Evolutionary conservation across 2,329 filamentous ascomycete genomes (phyloP).

Genomic region (Cladophialophora chaetospira): DNA sequence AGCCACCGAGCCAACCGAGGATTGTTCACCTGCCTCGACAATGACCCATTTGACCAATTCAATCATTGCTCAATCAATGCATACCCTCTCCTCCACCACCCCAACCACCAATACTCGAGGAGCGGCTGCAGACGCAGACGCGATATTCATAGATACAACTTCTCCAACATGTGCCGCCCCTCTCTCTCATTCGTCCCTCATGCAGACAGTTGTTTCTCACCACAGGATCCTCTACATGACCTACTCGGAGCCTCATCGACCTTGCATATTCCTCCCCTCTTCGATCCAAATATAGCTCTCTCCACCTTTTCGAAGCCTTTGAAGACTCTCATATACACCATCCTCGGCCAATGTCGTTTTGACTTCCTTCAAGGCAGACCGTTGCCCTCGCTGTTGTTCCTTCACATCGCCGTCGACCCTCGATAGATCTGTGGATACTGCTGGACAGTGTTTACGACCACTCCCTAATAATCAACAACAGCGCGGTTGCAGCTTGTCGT

Average conservation of each 20-base stretch:
- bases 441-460: slow-evolving; percentile 46
- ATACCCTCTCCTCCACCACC: slow-evolving; percentile 19
- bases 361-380: slow-evolving; percentile 30
- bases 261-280: slow-evolving; percentile 21
- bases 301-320: slow-evolving; percentile 12
- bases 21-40: slow-evolving; percentile 18
- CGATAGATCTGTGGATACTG: slow-evolving; percentile 42
- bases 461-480: slow-evolving; percentile 32
- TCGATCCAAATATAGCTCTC: slow-evolving; percentile 30
- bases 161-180: slow-evolving; percentile 22
- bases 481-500: slow-evolving; percentile 18
- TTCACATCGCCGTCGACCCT: slow-evolving; percentile 34
- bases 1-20: slow-evolving; percentile 24
- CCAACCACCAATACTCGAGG: slow-evolving; percentile 29
- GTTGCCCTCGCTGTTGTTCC: slow-evolving; percentile 32
- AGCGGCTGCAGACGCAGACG: slow-evolving; percentile 29
- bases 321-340: slow-evolving; percentile 28
- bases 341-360: slow-evolving; percentile 29
- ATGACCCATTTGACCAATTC: slow-evolving; percentile 25
- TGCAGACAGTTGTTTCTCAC: slow-evolving; percentile 25
- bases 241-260: slow-evolving; percentile 27
- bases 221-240: slow-evolving; percentile 24
- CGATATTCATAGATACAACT: slow-evolving; percentile 35
- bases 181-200: slow-evolving; percentile 33
- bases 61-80: slow-evolving; percentile 27